phyloP scores from a whole-genome alignment of 495 filamentous ascomycete species.

The Penicillium argentinense region DNA sequence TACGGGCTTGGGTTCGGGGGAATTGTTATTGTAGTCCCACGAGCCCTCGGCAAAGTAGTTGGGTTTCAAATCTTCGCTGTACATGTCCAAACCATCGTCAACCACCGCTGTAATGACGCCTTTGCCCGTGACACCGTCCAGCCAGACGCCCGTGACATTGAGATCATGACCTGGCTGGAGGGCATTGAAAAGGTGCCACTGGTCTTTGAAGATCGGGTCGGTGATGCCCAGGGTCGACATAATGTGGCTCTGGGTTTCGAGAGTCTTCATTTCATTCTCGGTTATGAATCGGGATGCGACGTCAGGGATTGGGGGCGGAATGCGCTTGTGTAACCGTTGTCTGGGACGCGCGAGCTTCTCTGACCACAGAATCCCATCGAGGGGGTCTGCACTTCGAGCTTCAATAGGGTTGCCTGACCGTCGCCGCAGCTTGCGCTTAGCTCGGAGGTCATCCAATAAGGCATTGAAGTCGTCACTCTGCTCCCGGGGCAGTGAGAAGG shows the following conservation, averaged over 20 bases:
- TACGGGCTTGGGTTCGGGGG: slow-evolving; percentile 72
- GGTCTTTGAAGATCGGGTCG: slow-evolving; percentile 88
- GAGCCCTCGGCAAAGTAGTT: slow-evolving; percentile 92
- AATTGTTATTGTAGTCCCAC: slow-evolving; percentile 91
- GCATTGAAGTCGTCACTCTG: slow-evolving; percentile 57
- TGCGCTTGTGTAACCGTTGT: slow-evolving; percentile 73
- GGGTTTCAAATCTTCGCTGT: slow-evolving; percentile 87
- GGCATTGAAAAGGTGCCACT: slow-evolving; percentile 94
- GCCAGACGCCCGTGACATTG: slow-evolving; percentile 90
- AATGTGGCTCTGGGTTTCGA: slow-evolving; percentile 59
- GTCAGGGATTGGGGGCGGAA: slow-evolving; percentile 45
- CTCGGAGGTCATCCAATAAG: slow-evolving; percentile 56
- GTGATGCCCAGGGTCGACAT: slow-evolving; percentile 65
- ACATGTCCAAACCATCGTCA: slow-evolving; percentile 96
- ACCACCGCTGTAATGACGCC: slow-evolving; percentile 90
- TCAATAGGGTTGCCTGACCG: slow-evolving; percentile 49
- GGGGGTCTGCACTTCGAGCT: slow-evolving; percentile 51
- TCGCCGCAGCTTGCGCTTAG: slow-evolving; percentile 50
- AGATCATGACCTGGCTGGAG: slow-evolving; percentile 83
- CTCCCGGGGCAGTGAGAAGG: slow-evolving; percentile 69
- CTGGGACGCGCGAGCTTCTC: slow-evolving; percentile 74
- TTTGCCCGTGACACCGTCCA: slow-evolving; percentile 87
- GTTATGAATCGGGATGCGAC: slow-evolving; percentile 7
- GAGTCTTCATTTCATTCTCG: slow-evolving; percentile 45
- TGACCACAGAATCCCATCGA: slow-evolving; percentile 75